Evolutionary conservation across 305 asterid species (phyloP).

Genomic region (Salvia sclarea): DNA sequence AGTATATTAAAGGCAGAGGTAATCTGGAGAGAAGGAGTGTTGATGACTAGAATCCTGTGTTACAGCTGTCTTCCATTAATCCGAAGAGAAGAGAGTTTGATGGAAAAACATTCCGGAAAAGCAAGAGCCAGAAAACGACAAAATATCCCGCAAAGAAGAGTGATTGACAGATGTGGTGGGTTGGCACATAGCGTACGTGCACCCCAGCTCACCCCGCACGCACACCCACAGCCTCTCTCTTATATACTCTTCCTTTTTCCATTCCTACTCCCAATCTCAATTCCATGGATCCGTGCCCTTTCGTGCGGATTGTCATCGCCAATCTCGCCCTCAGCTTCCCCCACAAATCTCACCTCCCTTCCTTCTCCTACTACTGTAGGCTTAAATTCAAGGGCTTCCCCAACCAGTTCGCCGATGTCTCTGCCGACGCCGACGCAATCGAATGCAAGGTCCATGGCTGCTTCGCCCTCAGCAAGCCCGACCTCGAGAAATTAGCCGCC

Average conservation of each 20-base stretch:
- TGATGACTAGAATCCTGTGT: neutral
- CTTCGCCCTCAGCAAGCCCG: constrained; percentile 58
- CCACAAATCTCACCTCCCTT: constrained; percentile 15
- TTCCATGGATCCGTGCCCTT: constrained; percentile 91
- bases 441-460: constrained; percentile 64
- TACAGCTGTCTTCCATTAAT: constrained; percentile 30
- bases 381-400: constrained; percentile 65
- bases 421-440: constrained; percentile 49
- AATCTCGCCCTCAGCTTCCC: constrained; percentile 55
- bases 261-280: neutral
- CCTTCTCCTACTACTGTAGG: constrained; percentile 50
- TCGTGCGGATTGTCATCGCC: constrained; percentile 65
- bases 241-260: constrained; percentile 16
- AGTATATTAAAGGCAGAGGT: too few relatives aligned
- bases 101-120: constrained; percentile 17
- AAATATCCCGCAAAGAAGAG: constrained; percentile 7
- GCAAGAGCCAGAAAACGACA: neutral
- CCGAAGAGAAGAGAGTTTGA: too few relatives aligned
- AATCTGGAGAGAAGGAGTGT: too few relatives aligned
- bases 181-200: constrained; percentile 70
- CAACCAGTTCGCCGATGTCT: constrained; percentile 50
- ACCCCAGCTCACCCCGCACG: constrained; percentile 87
- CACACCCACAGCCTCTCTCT: constrained; percentile 43
- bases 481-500: constrained; percentile 51
- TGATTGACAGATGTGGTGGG: constrained; percentile 50